Conservation (phyloP, 225 moss, liverwort and hornwort species). For the Anthoceros angustus region DNA sequence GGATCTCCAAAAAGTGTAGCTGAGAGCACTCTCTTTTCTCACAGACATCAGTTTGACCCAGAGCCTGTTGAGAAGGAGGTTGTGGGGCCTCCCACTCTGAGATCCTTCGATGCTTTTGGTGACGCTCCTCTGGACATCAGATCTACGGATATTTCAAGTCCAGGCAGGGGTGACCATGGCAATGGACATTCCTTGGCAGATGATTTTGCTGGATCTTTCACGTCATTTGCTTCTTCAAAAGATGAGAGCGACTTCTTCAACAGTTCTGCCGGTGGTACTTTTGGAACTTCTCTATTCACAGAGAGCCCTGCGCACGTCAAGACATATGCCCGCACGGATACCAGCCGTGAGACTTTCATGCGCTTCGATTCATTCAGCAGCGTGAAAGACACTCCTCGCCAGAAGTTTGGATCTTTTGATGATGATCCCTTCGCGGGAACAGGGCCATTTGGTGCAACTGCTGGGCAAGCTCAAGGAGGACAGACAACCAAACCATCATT, state of each 20-base stretch:
- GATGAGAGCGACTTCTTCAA: neutral
- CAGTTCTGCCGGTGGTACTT: neutral
- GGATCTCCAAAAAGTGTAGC: constrained; percentile 31
- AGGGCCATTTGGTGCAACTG: neutral
- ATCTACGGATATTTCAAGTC: neutral
- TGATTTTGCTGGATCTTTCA: neutral
- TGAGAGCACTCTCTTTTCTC: constrained; percentile 30
- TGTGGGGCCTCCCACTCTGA: neutral
- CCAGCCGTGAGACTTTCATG: neutral
- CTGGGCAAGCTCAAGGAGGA: neutral
- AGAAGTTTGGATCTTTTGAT: neutral
- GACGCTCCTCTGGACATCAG: neutral
- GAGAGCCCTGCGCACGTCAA: neutral
- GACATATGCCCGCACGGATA: neutral
- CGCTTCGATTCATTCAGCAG: constrained; percentile 4
- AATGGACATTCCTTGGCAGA: neutral
- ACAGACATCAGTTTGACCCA: constrained; percentile 19
- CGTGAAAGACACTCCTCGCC: neutral
- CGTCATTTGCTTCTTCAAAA: constrained; percentile 1
- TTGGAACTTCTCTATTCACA: neutral
- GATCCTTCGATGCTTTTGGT: neutral
- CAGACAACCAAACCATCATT: neutral
- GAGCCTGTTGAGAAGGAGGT: constrained; percentile 23
- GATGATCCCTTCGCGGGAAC: neutral
- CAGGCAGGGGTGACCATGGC: neutral